A percentile compares a stretch with the other conserved stretches of the same genome.
Evolutionary conservation across 78 protist genomes (phyloP).

Genomic region (Guillardia theta): DNA sequence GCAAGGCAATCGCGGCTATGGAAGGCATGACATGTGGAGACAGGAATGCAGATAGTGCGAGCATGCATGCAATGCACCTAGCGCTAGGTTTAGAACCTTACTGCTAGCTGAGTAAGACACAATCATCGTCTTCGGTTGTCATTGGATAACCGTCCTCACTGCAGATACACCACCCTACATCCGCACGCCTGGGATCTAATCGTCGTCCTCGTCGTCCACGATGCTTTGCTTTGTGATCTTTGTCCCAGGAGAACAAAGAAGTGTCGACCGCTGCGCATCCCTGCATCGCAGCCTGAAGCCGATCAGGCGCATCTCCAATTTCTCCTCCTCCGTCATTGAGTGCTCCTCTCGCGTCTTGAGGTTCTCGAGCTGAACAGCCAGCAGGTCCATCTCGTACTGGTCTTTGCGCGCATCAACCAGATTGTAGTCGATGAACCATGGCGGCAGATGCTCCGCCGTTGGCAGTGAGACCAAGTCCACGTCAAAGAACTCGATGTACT

Average conservation of each 20-base stretch:
- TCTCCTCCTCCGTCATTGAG: not conserved
- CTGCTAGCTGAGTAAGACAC: no score
- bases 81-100: no score
- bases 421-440: not conserved
- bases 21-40: no score
- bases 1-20: no score
- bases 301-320: not conserved
- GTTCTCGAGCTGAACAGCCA: not conserved
- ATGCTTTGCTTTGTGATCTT: not conserved
- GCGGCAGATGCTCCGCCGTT: not conserved
- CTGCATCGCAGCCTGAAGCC: not conserved
- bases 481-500: conserved; percentile 85
- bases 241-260: not conserved
- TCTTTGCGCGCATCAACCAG: not conserved
- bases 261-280: not conserved
- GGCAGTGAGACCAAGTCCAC: not conserved
- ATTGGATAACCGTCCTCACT: no score
- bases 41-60: no score
- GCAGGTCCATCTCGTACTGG: not conserved
- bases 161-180: no score
- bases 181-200: not conserved
- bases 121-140: no score
- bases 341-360: not conserved
- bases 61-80: no score
- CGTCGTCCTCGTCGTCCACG: not conserved